Base-by-base conservation (phyloP, 768 basidiomycete species). In the Agaricus blazei region DNA sequence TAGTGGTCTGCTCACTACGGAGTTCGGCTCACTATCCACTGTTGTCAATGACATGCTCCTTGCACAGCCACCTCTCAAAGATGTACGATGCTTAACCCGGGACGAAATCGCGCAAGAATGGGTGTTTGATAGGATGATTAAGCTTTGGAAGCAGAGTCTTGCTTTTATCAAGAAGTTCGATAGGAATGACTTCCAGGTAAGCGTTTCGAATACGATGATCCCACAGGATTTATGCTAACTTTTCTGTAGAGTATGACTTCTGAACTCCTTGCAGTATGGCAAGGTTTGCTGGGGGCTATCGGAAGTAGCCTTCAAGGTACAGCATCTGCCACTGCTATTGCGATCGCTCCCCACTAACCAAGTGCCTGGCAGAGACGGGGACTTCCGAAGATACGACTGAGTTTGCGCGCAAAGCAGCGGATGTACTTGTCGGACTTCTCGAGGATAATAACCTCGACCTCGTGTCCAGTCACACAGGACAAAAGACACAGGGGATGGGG, bases 251-350 rank as follows among this genome's bases (percentile, higher is more conserved):
- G 38, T 4, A 53, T 64, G 19, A 49, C 83, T 78, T 59, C 62
- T 1, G 80, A 82, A 57, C 67, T 86, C 3, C 62, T 79, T 6
- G 72, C 70, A 12, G 73, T 82, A 7, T 90, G 87, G 87, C 69
- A 75, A 37, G 77, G 78, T 41, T 64, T 90, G 31, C 59, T 88
- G 38, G 74, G 72, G 49, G 74, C 78, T 2, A 79, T 79, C 31
- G 73, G 82, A 14, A 62, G 72, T 0, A 62, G 67, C 48, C 66
- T 81, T 4, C 69, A 80, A 70, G 75, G 84, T 83, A 37, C 15
- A 69, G 52, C 44, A 34, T 9, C 8, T 36, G 24, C 56, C 31
- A 19, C 15, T 45, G 27, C 31, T 34, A 47, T 52, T 36, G 6
- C 15, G 19, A 9, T 29, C 14, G 55, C 41, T 47, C 45, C 34